Evolutionary conservation across 163 green algal species (phyloP), one percentile per base, ranked within the genome.

Genomic region (Chlorella variabilis): DNA sequence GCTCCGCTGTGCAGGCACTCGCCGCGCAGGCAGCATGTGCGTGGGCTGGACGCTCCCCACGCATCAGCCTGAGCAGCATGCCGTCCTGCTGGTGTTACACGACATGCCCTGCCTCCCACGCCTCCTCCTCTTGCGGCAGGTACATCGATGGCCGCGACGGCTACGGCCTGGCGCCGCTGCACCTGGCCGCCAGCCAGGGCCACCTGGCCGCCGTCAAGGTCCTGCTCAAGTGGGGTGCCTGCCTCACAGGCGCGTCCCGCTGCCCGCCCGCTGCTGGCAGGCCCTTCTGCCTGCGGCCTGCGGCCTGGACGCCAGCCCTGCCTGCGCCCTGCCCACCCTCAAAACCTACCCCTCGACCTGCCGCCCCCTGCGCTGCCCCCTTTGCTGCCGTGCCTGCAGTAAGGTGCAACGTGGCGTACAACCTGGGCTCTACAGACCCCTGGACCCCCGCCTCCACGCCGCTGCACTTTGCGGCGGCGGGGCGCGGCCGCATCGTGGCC

Each of bases 401-500:
- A 25, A 54, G 73, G 13, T 80, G 73, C 73, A 80, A 80, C 39
- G 31, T 66, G 6, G 56, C 36, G 20, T 69, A 31, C 36, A n/a
- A 65, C 21, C 25, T 62, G 20, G 59, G 75, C 18, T 20, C 1
- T 8, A 48, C 39, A 21, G 78, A 39, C 1, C 68, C 48, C 21
- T 84, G 78, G 78, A 65, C 62, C 2, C 78, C 78, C 17, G 18
- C 42, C 62, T 84, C 76, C 59, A 87, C 76, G 4, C 82, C 82
- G 2, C 82, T 87, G 48, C 82, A 87, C 69, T 78, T 84, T 27
- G 82, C 82, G 17, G 82, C 82, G 5, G 82, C 82, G 11, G 42
- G 70, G 0, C 74, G 34, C 29, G 34, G 42, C n/a, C 41, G 41
- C 7, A 58, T 86, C 6, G 68, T 83, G 33, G 15, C 33, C 2